Conservation (phyloP, 352 stramenopile species). For the Globisporangium perplexum region DNA sequence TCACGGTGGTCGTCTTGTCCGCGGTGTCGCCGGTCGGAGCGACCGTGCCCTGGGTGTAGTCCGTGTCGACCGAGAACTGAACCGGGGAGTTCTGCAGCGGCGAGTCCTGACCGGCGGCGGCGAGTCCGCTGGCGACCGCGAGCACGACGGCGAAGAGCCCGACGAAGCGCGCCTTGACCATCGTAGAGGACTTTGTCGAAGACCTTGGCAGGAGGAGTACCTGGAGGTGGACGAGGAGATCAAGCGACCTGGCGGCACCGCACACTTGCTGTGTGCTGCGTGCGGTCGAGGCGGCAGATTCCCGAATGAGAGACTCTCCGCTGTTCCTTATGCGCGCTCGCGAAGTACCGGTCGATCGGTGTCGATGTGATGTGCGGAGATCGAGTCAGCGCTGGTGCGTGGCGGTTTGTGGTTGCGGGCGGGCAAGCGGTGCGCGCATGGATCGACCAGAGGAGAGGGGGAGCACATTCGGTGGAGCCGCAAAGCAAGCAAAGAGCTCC, state of each 20-base stretch:
- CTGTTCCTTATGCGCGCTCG: too few relatives aligned
- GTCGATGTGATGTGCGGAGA: too few relatives aligned
- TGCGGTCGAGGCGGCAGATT: not conserved
- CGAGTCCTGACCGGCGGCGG: not conserved
- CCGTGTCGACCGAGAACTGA: not conserved
- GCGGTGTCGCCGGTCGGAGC: not conserved
- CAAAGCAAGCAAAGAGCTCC: too few relatives aligned
- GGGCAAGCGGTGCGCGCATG: too few relatives aligned
- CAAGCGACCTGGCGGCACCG: not conserved
- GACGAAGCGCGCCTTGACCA: slow-evolving; percentile 11
- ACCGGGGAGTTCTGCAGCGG: not conserved
- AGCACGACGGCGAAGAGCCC: slow-evolving; percentile 5
- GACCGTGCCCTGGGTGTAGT: slow-evolving; percentile 6
- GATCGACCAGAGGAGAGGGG: too few relatives aligned
- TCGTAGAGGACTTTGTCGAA: too few relatives aligned
- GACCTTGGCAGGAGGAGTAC: too few relatives aligned
- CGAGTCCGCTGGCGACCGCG: slow-evolving; percentile 3
- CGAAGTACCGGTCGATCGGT: too few relatives aligned
- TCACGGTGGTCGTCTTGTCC: not conserved
- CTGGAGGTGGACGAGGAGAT: not conserved
- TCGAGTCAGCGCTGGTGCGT: too few relatives aligned
- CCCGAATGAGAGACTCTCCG: not conserved
- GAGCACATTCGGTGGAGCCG: too few relatives aligned
- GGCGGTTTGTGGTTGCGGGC: too few relatives aligned
- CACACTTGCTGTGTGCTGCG: not conserved